These are phyloP conservation scores for Lagenaria siceraria DNA, from an alignment of 306 rosid genomes.

Conservation along the genomic window DNA sequence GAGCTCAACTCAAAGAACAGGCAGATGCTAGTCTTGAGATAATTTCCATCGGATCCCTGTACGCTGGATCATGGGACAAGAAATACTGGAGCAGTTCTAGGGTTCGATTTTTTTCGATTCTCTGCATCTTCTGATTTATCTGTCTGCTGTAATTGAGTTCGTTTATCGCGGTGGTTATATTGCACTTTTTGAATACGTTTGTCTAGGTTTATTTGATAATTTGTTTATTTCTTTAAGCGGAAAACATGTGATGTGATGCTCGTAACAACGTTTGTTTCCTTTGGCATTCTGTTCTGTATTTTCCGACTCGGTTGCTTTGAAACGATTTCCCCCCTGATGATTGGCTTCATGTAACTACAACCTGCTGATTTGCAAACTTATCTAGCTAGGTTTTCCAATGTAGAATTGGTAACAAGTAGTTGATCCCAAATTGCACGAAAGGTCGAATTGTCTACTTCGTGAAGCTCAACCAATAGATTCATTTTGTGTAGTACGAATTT, in stretches of 20 bases:
- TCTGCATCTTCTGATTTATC: not conserved
- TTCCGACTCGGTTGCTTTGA: not conserved
- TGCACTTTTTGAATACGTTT: not conserved
- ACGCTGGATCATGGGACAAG: slow-evolving; percentile 72
- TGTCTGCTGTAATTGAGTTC: not conserved
- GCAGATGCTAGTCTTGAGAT: slow-evolving; percentile 43
- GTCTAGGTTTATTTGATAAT: not conserved
- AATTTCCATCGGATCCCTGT: slow-evolving; percentile 63
- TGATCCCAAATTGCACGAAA: not conserved
- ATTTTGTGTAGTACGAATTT: not conserved
- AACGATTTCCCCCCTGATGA: not conserved
- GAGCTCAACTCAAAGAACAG: slow-evolving; percentile 15
- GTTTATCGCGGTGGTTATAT: not conserved
- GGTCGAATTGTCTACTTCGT: not conserved
- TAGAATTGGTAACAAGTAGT: not conserved
- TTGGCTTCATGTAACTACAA: not conserved
- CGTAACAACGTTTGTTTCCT: not conserved
- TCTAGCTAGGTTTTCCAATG: not conserved
- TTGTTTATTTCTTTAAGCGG: not conserved
- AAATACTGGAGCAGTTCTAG: slow-evolving; percentile 92
- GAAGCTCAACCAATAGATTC: not conserved
- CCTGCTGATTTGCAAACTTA: not conserved
- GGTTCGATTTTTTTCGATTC: slow-evolving; percentile 30
- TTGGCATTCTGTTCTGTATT: not conserved
- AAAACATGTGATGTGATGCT: not conserved